phyloP scores from a whole-genome alignment of 176 grass and related monocot genomes.

The Microstegium vimineum region DNA sequence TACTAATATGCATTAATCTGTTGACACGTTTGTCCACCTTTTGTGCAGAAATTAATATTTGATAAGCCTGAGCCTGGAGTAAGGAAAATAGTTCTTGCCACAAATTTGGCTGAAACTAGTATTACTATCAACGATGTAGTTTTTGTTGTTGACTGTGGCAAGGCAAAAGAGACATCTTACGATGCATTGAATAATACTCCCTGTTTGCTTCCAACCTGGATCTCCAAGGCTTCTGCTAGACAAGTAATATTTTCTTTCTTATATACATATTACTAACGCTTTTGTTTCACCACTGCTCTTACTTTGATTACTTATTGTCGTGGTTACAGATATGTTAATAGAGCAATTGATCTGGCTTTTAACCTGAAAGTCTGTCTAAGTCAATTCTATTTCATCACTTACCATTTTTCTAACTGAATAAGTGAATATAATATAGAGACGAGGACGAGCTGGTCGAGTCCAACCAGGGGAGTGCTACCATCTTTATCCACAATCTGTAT shows the following conservation, averaged over 20 bases:
- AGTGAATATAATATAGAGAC: constrained; percentile 58
- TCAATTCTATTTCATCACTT: constrained; percentile 9
- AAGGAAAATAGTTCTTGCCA: constrained; percentile 97
- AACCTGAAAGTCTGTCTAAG: neutral
- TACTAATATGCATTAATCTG: neutral
- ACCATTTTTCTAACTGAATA: constrained; percentile 20
- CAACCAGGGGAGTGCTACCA: constrained; percentile 95
- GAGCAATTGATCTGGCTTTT: neutral
- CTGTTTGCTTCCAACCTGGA: constrained; percentile 94
- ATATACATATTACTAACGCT: neutral
- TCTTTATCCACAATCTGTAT: constrained; percentile 88
- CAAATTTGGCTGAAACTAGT: constrained; percentile 97
- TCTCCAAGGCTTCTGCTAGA: constrained; percentile 93
- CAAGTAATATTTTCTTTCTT: constrained; percentile 55
- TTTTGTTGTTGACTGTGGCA: constrained; percentile 95
- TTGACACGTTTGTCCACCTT: neutral
- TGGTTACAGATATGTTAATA: neutral
- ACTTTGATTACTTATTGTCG: neutral
- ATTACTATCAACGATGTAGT: constrained; percentile 98
- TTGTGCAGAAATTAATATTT: constrained; percentile 89
- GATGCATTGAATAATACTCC: constrained; percentile 99
- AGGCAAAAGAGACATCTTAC: constrained; percentile 98
- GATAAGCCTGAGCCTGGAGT: constrained; percentile 75
- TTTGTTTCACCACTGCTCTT: neutral
- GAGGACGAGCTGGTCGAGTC: constrained; percentile 96